Conservation (phyloP, 1,284 basidiomycete species). For the Kwoniella shivajii region DNA sequence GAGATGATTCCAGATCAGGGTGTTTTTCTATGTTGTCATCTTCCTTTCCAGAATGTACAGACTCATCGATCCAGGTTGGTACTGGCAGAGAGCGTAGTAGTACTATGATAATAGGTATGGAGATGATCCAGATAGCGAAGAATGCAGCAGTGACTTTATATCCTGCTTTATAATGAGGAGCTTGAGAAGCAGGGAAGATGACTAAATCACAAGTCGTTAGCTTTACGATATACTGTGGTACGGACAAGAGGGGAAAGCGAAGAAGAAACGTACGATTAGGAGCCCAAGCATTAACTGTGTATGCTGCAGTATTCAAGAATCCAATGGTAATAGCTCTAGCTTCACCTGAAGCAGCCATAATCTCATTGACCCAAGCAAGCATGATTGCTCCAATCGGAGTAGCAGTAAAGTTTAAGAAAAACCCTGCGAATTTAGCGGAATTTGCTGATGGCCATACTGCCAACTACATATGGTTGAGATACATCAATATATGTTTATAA, state of each 20-base stretch:
- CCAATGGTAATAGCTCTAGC: slow-evolving; percentile 25
- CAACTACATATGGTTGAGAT: background rate
- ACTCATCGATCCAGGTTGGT: background rate
- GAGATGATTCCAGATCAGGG: slow-evolving; percentile 1
- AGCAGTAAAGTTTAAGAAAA: slow-evolving; percentile 23
- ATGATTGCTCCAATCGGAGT: slow-evolving; percentile 23
- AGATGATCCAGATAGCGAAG: slow-evolving; percentile 15
- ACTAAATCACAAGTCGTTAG: background rate
- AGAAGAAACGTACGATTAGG: slow-evolving; percentile 13
- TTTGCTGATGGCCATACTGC: slow-evolving; percentile 18
- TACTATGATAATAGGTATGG: slow-evolving; percentile 6
- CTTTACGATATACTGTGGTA: background rate
- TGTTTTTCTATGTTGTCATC: background rate
- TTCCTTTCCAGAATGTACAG: background rate
- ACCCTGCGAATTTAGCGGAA: slow-evolving; percentile 21
- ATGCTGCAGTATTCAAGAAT: slow-evolving; percentile 22
- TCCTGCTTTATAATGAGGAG: slow-evolving; percentile 24
- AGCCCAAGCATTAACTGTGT: slow-evolving; percentile 21
- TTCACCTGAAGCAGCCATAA: slow-evolving; percentile 21
- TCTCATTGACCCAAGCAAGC: slow-evolving; percentile 29
- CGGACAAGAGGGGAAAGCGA: background rate
- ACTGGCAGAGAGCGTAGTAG: background rate
- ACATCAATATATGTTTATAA: background rate
- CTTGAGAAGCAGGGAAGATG: slow-evolving; percentile 27
- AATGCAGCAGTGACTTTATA: slow-evolving; percentile 26